These are phyloP conservation scores for Chimonanthus praecox DNA, from an alignment of 164 flowering plant species.

Conservation along the genomic window DNA sequence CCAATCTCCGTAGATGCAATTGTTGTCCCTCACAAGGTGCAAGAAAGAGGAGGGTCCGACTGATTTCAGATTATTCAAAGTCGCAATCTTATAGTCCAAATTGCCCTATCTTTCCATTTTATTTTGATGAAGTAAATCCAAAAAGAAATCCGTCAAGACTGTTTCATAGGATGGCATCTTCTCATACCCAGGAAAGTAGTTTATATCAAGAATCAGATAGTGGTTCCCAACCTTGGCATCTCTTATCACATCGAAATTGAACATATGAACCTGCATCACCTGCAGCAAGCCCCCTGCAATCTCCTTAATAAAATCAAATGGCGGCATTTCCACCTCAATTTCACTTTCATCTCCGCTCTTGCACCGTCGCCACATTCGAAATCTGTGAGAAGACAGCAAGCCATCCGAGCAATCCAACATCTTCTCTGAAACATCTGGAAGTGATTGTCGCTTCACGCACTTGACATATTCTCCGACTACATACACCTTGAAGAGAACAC, in stretches of 20 bases:
- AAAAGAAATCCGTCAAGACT: conserved; percentile 66
- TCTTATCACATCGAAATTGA: conserved; percentile 80
- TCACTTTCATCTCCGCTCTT: conserved; percentile 22
- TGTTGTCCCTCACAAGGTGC: too few relatives aligned
- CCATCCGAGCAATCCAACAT: conserved; percentile 42
- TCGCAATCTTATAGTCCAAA: neutral
- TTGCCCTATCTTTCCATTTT: neutral
- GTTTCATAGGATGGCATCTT: conserved; percentile 75
- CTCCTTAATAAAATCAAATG: conserved; percentile 40
- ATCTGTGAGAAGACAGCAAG: conserved; percentile 60
- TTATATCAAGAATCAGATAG: conserved; percentile 73
- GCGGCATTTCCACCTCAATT: conserved; percentile 59
- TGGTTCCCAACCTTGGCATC: conserved; percentile 53
- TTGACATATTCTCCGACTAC: conserved; percentile 67
- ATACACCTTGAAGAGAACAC: conserved; percentile 80
- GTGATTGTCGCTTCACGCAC: conserved; percentile 69
- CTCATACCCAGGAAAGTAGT: conserved; percentile 82
- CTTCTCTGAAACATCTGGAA: conserved; percentile 69
- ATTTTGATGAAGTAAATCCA: conserved; percentile 32
- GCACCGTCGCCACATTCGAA: conserved; percentile 46
- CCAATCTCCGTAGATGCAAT: neutral
- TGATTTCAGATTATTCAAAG: neutral
- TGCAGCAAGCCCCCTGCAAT: conserved; percentile 50
- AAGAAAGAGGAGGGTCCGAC: neutral
- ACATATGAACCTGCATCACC: conserved; percentile 48